Evolutionary conservation across 805 yeast species (phyloP).

Genomic region (Komagataella phaffii): DNA sequence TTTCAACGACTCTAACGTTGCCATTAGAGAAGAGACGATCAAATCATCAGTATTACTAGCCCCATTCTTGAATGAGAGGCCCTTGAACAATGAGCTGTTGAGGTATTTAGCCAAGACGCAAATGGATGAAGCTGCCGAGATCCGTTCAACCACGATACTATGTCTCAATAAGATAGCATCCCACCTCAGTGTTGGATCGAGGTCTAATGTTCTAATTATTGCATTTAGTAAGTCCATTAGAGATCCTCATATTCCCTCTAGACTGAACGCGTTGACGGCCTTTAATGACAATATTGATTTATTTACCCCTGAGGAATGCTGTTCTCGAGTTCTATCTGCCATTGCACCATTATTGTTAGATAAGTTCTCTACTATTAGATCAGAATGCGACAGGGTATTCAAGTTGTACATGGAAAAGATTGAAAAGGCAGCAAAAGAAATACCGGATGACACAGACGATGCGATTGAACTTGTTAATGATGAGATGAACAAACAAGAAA

Average conservation of each 20-base stretch:
- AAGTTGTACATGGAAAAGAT: constrained; percentile 46
- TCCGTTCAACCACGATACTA: constrained; percentile 65
- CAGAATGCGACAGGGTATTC: constrained; percentile 58
- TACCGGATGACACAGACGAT: constrained; percentile 15
- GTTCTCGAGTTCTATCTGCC: constrained; percentile 70
- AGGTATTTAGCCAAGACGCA: constrained; percentile 74
- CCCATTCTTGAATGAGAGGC: constrained; percentile 59
- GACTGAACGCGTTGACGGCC: constrained; percentile 66
- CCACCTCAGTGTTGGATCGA: constrained; percentile 36
- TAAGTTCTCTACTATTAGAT: constrained; percentile 52
- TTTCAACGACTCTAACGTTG: constrained; percentile 69
- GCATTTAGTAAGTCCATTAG: constrained; percentile 76
- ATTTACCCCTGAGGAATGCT: constrained; percentile 64
- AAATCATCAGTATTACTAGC: constrained; percentile 45
- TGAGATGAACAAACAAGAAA: constrained; percentile 7
- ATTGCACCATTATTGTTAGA: constrained; percentile 79
- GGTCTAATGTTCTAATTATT: constrained; percentile 69
- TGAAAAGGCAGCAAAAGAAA: constrained; percentile 26
- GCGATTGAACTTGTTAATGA: constrained; percentile 8
- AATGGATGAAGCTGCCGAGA: constrained; percentile 61
- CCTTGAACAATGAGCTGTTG: constrained; percentile 74
- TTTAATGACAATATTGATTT: constrained; percentile 48
- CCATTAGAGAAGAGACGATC: constrained; percentile 72
- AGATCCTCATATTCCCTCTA: constrained; percentile 66
- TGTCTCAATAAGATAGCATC: constrained; percentile 55